These are phyloP conservation scores for Ramalina peruviana DNA, from an alignment of 495 filamentous ascomycete genomes.

Conservation along the genomic window DNA sequence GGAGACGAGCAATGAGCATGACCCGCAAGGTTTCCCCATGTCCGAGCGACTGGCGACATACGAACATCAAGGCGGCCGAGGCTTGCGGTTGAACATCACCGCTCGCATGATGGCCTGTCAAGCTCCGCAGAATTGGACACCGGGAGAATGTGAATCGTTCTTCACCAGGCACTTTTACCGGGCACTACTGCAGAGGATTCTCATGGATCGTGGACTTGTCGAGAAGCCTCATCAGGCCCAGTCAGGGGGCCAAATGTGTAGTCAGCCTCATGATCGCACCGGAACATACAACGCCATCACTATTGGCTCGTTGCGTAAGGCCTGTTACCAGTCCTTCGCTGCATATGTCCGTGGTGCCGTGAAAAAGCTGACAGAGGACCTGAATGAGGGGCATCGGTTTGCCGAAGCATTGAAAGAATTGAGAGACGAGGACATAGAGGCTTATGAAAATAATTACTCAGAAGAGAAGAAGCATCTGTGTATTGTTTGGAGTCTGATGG, in stretches of 20 bases:
- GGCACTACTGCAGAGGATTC: conserved; percentile 76
- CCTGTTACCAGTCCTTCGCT: conserved; percentile 60
- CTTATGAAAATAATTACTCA: conserved; percentile 49
- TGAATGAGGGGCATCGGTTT: conserved; percentile 41
- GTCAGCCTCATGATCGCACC: conserved; percentile 19
- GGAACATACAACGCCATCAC: conserved; percentile 52
- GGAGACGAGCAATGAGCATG: conserved; percentile 45
- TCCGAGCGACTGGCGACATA: conserved; percentile 54
- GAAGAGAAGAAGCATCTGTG: conserved; percentile 69
- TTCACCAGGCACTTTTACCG: conserved; percentile 93
- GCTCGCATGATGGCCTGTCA: conserved; percentile 95
- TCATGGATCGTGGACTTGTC: conserved; percentile 68
- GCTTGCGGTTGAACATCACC: conserved; percentile 83
- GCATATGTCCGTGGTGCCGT: conserved; percentile 72
- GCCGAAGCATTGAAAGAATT: conserved; percentile 44
- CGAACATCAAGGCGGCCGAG: conserved; percentile 34
- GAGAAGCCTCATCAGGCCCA: conserved; percentile 31
- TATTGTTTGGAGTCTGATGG: conserved; percentile 86
- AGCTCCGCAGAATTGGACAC: conserved; percentile 83
- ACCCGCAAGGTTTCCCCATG: conserved; percentile 90
- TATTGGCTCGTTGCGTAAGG: conserved; percentile 71
- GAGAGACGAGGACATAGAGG: conserved; percentile 56
- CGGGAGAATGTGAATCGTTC: conserved; percentile 64
- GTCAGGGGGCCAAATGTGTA: conserved; percentile 23
- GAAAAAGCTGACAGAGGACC: conserved; percentile 48